These are phyloP conservation scores for Chaetomium sp. DNA, from an alignment of 2,329 filamentous ascomycete species.

Conservation along the genomic window DNA sequence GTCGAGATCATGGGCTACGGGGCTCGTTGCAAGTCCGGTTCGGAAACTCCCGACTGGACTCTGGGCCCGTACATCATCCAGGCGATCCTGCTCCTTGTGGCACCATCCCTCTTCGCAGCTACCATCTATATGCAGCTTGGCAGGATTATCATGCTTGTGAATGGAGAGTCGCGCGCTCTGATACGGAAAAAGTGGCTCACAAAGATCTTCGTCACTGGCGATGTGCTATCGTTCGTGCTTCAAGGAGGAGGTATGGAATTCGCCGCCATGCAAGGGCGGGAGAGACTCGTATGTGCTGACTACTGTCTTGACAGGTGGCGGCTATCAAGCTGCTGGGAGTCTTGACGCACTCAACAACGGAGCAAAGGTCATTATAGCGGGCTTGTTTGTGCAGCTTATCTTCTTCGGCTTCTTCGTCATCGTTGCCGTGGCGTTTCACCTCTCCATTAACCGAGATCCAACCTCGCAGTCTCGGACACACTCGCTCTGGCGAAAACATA, in stretches of 20 bases:
- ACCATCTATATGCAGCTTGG: conserved; percentile 51
- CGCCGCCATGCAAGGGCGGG: no score
- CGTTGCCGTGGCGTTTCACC: conserved; percentile 15
- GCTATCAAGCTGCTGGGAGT: background rate
- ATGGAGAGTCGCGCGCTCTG: conserved; percentile 46
- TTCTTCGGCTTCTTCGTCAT: conserved; percentile 49
- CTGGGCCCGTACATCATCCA: conserved; percentile 44
- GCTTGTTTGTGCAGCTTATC: conserved; percentile 58
- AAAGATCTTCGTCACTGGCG: conserved; percentile 39
- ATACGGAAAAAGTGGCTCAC: conserved; percentile 43
- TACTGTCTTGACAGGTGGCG: background rate
- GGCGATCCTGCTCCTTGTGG: conserved; percentile 45
- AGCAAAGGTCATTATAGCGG: conserved; percentile 50
- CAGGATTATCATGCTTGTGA: conserved; percentile 41
- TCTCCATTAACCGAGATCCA: no score
- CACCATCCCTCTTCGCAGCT: conserved; percentile 47
- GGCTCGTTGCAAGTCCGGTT: background rate
- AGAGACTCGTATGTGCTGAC: background rate
- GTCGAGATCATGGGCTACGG: conserved; percentile 13
- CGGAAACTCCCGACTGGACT: conserved; percentile 31
- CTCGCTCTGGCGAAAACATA: background rate
- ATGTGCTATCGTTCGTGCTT: conserved; percentile 36
- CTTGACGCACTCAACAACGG: conserved; percentile 36
- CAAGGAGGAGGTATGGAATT: background rate
- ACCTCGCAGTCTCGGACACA: background rate